These are phyloP conservation scores for Trichoderma reesei DNA, from an alignment of 495 filamentous ascomycete species.

Conservation along the genomic window DNA sequence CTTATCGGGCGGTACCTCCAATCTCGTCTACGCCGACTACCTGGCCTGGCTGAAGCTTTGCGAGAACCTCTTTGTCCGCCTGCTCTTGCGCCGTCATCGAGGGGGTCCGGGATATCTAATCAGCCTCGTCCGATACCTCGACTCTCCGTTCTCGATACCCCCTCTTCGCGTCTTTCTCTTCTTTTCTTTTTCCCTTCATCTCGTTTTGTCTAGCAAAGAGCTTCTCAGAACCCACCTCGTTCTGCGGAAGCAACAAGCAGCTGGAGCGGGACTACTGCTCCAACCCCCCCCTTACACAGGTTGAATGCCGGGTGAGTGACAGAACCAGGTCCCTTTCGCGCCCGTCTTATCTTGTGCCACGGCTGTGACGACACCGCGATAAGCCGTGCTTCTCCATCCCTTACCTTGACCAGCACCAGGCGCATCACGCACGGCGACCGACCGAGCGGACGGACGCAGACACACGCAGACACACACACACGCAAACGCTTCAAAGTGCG, in stretches of 20 bases:
- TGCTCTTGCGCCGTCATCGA: background rate
- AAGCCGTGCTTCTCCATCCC: constrained; percentile 3
- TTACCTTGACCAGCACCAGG: background rate
- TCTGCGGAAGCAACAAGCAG: background rate
- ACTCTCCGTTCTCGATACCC: background rate
- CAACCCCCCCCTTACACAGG: constrained; percentile 4
- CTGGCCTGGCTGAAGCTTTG: background rate
- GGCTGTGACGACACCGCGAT: constrained; percentile 5
- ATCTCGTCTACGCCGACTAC: background rate
- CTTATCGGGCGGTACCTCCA: background rate
- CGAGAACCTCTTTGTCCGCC: background rate
- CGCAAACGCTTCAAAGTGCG: background rate
- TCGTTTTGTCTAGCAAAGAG: background rate
- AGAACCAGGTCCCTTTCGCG: background rate
- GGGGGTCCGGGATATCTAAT: background rate
- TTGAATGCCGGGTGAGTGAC: constrained; percentile 6
- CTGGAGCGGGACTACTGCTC: constrained; percentile 5
- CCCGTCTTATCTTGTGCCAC: constrained; percentile 7
- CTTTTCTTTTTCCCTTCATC: background rate
- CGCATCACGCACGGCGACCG: background rate
- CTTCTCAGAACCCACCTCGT: background rate
- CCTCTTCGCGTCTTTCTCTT: background rate
- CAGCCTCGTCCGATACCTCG: background rate
- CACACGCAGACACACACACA: background rate
- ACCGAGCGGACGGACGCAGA: background rate